Percentiles rank a stretch among this genome's conserved stretches.
Conservation (phyloP, 441 rosid species). For the Capsella rubella region DNA sequence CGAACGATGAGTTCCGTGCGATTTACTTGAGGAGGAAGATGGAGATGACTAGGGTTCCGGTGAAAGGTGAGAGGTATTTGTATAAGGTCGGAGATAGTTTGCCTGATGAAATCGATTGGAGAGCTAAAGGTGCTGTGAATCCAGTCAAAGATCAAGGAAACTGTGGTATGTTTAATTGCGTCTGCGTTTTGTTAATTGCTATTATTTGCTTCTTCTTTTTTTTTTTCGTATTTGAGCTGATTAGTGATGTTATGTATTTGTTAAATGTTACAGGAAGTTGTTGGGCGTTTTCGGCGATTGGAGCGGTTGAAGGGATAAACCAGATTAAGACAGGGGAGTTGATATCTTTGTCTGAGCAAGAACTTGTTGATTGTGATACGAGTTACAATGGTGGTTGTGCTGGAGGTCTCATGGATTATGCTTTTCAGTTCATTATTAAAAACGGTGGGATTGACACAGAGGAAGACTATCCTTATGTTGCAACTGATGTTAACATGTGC, state of each 20-base stretch:
- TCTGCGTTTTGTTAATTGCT: slow-evolving; percentile 3
- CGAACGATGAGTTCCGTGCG: slow-evolving; percentile 56
- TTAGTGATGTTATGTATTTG: neutral
- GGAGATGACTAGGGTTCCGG: slow-evolving; percentile 37
- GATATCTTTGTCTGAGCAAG: slow-evolving; percentile 62
- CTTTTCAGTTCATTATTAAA: slow-evolving; percentile 52
- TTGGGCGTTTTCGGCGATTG: slow-evolving; percentile 73
- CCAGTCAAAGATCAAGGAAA: slow-evolving; percentile 64
- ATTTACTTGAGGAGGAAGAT: slow-evolving; percentile 54
- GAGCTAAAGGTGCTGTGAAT: slow-evolving; percentile 57
- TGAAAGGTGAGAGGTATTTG: slow-evolving; percentile 47
- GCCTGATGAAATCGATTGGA: slow-evolving; percentile 68
- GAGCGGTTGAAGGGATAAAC: slow-evolving; percentile 66
- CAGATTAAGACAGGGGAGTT: slow-evolving; percentile 64
- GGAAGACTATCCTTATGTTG: slow-evolving; percentile 59
- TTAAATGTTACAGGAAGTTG: slow-evolving; percentile 52
- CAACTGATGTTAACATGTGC: slow-evolving; percentile 45
- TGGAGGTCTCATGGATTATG: slow-evolving; percentile 73
- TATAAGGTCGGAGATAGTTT: slow-evolving; percentile 48
- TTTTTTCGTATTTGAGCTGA: neutral
- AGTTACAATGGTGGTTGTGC: slow-evolving; percentile 57
- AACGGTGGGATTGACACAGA: slow-evolving; percentile 64
- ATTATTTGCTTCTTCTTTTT: neutral
- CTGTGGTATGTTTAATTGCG: slow-evolving; percentile 52
- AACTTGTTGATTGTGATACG: slow-evolving; percentile 63